These are phyloP conservation scores for Trichophyton schoenleinii DNA, from an alignment of 2,329 filamentous ascomycete species.

Conservation along the genomic window DNA sequence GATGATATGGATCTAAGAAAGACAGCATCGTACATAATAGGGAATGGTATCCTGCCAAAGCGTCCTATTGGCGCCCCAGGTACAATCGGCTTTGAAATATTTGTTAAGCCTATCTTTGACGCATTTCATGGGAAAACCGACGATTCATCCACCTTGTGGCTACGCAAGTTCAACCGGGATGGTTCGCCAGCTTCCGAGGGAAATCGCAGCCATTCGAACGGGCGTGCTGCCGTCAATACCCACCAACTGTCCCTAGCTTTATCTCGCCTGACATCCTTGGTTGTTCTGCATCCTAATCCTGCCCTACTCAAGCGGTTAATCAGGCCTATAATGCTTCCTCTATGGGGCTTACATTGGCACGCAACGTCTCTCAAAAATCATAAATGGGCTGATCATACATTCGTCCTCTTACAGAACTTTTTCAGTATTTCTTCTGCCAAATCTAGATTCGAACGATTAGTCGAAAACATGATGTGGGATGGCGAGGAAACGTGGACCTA, in stretches of 20 bases:
- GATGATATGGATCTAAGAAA: constrained; percentile 28
- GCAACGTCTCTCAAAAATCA: constrained; percentile 21
- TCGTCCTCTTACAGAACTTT: constrained; percentile 27
- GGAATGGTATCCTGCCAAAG: constrained; percentile 33
- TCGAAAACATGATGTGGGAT: constrained; percentile 31
- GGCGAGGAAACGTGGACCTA: constrained; percentile 30
- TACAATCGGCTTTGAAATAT: constrained; percentile 30
- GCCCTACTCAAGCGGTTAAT: constrained; percentile 31
- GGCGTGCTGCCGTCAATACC: constrained; percentile 18
- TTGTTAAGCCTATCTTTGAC: constrained; percentile 30
- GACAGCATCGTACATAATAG: constrained; percentile 32
- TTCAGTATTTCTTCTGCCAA: constrained; percentile 30
- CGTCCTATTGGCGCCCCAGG: constrained; percentile 28
- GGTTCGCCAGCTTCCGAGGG: constrained; percentile 5
- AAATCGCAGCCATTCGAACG: not conserved
- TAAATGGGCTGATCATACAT: constrained; percentile 20
- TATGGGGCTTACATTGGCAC: constrained; percentile 32
- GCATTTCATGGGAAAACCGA: constrained; percentile 24
- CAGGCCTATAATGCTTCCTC: constrained; percentile 28
- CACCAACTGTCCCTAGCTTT: constrained; percentile 22
- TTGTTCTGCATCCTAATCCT: constrained; percentile 32
- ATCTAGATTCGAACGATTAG: constrained; percentile 26
- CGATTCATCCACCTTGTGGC: constrained; percentile 18
- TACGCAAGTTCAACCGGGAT: constrained; percentile 17
- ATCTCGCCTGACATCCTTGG: constrained; percentile 25